Conservation (phyloP, 805 yeast species). For the Blastobotrys muscicola region DNA sequence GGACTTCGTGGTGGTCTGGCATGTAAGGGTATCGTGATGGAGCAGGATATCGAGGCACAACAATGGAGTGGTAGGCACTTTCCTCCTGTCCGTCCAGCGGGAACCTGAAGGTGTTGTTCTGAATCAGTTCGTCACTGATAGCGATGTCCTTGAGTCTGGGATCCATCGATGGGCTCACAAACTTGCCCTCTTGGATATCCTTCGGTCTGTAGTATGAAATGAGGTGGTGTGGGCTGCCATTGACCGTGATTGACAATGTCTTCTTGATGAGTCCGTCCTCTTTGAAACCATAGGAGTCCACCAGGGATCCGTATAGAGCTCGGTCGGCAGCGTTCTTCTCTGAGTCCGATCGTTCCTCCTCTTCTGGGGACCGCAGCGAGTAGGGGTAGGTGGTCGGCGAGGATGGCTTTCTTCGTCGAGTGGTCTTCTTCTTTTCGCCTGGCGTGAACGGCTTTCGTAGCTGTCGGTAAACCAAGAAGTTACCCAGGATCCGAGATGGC, state of each 20-base stretch:
- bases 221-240: constrained; percentile 41
- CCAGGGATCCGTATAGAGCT: constrained; percentile 46
- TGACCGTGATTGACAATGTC: constrained; percentile 59
- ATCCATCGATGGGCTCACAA: constrained; percentile 49
- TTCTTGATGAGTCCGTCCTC: constrained; percentile 73
- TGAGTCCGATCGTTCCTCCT: no score
- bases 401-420: constrained; percentile 4
- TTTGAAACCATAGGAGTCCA: constrained; percentile 54
- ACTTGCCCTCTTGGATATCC: constrained; percentile 53
- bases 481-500: constrained; percentile 78
- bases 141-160: constrained; percentile 40
- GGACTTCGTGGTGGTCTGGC: no score
- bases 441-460: constrained; percentile 38
- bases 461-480: constrained; percentile 78
- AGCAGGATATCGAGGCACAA: no score
- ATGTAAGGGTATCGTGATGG: no score
- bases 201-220: constrained; percentile 70
- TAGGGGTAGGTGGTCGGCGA: not conserved
- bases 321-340: constrained; percentile 24
- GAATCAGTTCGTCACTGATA: constrained; percentile 29
- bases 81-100: constrained; percentile 20
- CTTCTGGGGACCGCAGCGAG: no score
- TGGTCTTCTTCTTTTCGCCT: constrained; percentile 33
- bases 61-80: no score
- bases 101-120: constrained; percentile 26